Base-by-base conservation (phyloP, 1,284 basidiomycete genomes). In the Neolentinus lepideus region DNA sequence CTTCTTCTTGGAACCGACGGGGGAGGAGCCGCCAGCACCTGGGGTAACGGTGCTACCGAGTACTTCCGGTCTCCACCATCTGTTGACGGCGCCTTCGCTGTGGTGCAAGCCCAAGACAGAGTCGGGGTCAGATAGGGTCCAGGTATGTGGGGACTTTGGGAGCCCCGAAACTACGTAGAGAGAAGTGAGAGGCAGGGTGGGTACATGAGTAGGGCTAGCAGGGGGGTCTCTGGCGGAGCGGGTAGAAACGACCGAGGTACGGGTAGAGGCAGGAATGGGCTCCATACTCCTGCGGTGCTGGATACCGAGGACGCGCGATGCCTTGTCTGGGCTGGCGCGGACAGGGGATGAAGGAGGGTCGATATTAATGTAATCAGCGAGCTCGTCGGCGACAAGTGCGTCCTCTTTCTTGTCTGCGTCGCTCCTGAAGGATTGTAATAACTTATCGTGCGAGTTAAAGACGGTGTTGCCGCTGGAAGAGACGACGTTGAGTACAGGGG, bases 21-120 rank as follows among this genome's bases (percentile, higher is more conserved):
- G 47, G 24, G 71, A 73, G 43, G 76, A 70, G 24, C 70, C 70
- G 9, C 75, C 75, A 61, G 78, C 88, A 47, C 92, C 92, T 6
- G 89, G 89, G 62, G 87, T 90, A 60, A 94, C 85, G 50, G 90
- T 93, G 66, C 85, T 92, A 1, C 91, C 93, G 11, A 93, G 83
- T 48, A 98, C 90, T 70, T 98, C 95, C 47, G 95, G 92, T 54
- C 94, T 78, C 94, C 94, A 98, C 83, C 91, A 97, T 51, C 93
- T 81, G 57, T 83, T 88, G 47, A 98, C 90, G 38, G 94, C 94
- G 62, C 91, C 88, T 52, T 94, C 91, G 33, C 83, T 79, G 62
- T 95, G 92, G 66, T 92, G 84, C 38, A 95, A 78, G 55, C 93
- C 91, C 56, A 86, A 71, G 53, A 92, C 86, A 3, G 91, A 83